phyloP scores from a whole-genome alignment of 148 eudicot species.

The Beta vulgaris region DNA sequence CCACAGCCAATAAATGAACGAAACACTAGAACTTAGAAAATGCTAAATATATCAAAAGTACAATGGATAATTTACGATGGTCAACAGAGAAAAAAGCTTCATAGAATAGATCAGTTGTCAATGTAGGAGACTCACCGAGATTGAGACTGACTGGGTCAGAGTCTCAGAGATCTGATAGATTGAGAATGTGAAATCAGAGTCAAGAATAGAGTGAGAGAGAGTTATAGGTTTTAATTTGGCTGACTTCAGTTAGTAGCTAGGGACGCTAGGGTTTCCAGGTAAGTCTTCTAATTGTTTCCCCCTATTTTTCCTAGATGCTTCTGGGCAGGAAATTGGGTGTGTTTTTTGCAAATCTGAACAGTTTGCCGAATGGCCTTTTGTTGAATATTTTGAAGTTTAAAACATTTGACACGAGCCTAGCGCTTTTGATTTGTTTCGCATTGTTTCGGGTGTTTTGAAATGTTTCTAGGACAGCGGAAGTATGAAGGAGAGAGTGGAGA shows the following conservation, averaged over 20 bases:
- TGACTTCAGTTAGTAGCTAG: background rate
- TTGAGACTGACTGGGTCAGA: too few species aligned
- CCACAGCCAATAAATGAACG: too few species aligned
- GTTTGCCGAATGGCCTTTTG: background rate
- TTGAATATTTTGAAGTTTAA: too few species aligned
- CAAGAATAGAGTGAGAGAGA: background rate
- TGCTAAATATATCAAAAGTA: too few species aligned
- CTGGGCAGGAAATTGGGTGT: background rate
- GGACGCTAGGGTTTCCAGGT: background rate
- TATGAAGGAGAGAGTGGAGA: background rate
- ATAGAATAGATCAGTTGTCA: background rate
- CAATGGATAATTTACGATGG: too few species aligned
- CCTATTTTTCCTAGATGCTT: background rate
- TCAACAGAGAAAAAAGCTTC: background rate
- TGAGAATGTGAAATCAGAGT: background rate
- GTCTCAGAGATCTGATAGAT: background rate
- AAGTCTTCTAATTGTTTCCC: background rate
- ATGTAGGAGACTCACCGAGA: background rate
- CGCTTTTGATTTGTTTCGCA: too few species aligned
- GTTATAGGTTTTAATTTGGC: background rate
- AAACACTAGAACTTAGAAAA: too few species aligned
- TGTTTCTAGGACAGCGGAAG: background rate
- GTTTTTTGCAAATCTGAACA: background rate
- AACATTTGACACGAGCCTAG: too few species aligned
- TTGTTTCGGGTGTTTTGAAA: background rate